Base-by-base conservation (phyloP, 495 filamentous ascomycete genomes). In the Aspergillus panamensis region DNA sequence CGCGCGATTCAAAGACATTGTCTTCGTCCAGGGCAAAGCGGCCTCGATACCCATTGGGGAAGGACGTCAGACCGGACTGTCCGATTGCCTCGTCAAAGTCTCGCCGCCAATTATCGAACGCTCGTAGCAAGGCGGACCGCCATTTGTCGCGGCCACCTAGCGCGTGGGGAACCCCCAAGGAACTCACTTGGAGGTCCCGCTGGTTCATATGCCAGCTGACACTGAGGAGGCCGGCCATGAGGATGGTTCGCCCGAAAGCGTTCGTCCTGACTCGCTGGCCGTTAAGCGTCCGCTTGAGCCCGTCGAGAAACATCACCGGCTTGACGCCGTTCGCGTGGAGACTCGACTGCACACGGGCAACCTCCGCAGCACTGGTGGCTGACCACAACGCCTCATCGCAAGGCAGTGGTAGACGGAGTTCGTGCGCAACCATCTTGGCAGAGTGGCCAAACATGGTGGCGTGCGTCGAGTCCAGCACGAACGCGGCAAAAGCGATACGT, bases 191-290 rank as follows among this genome's bases (percentile, higher is more conserved):
- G 5, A 97, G 82, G 70, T 98, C 94, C 57, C 93, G 82, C 71
- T 97, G 93, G 71, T 96, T 96, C 85, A 97, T 91, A 72, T 97
- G 94, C 91, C 92, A 97, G 73, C 87, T 92, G 35, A 97, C 91
- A 63, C 90, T 96, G 21, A 98, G 78, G 52, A 98, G 70, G 1
- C 94, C 94, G 14, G 92, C 89, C 91, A 98, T 97, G 51, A 98
- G 80, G 51, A 96, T 92, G 3, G 87, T 94, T n/a, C 94, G 84
- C 5, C 94, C 94, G 69, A 97, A 98, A 6, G 90, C 84, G 68
- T 97, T 97, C 3, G 94, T 98, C 57, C 88, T 84, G 20, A 98
- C 94, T 43, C 83, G 83, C 54, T 97, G 87, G 16, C 85, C 86
- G 59, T 92, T 95, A 13, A 98, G 77, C 1, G 93, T 97, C 55